These are phyloP conservation scores for Orbilia javanica DNA, from an alignment of 2,329 filamentous ascomycete genomes.

Conservation along the genomic window DNA sequence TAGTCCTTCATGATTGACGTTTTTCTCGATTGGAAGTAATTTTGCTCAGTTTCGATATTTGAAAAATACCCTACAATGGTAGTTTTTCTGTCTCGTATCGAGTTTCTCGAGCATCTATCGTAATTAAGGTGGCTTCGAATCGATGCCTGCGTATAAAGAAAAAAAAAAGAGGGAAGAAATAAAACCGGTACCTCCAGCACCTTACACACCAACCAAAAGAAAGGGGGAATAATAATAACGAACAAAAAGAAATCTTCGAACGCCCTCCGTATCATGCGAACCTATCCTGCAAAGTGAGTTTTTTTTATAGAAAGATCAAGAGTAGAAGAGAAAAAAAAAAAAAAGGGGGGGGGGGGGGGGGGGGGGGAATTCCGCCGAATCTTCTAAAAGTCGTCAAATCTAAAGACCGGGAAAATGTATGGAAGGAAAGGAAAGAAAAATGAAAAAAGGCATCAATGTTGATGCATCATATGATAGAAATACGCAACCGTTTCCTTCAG, in stretches of 20 bases:
- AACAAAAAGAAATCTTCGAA: conserved; percentile 12
- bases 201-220: conserved; percentile 21
- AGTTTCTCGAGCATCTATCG: background rate
- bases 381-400: background rate
- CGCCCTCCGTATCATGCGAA: conserved; percentile 19
- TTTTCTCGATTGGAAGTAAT: background rate
- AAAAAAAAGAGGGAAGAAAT: background rate
- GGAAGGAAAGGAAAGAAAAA: background rate
- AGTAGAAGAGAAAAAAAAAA: background rate
- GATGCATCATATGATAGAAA: conserved; percentile 45
- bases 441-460: background rate
- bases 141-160: background rate
- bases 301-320: background rate
- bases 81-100: background rate
- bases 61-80: background rate
- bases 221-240: background rate
- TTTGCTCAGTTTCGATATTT: background rate
- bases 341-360: too few species aligned
- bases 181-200: conserved; percentile 16
- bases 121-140: background rate
- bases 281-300: conserved; percentile 5
- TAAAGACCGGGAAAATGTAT: background rate
- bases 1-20: background rate
- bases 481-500: conserved; percentile 62
- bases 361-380: conserved; percentile 2